Percentiles rank a stretch among this genome's conserved stretches.
Evolutionary conservation across 2,329 filamentous ascomycete genomes (phyloP).

Genomic region (Neopestalotiopsis rosae): DNA sequence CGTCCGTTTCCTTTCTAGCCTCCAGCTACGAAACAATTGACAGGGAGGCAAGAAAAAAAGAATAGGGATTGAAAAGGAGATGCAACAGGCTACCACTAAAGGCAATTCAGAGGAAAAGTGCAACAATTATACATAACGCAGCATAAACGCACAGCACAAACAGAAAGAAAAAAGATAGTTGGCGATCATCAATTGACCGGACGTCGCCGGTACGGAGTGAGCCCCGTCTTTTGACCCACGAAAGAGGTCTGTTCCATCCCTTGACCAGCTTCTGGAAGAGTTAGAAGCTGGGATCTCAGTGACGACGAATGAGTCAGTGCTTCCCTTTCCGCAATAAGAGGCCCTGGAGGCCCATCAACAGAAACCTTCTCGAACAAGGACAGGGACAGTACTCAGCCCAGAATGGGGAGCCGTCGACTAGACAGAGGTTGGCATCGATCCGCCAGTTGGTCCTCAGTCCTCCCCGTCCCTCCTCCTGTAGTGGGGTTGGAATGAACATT

Average conservation of each 20-base stretch:
- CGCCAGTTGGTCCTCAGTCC: not conserved
- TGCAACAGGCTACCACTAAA: not conserved
- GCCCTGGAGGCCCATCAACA: not conserved
- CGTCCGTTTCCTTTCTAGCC: conserved; percentile 10
- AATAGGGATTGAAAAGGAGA: not conserved
- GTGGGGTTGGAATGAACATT: not conserved
- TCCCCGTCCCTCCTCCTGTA: not conserved
- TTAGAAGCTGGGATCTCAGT: not conserved
- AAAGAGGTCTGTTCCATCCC: not conserved
- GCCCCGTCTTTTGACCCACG: not conserved
- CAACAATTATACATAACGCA: not conserved
- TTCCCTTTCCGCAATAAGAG: not conserved
- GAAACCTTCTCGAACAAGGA: not conserved
- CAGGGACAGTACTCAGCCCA: not conserved
- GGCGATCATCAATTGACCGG: not conserved
- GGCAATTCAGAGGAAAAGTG: not conserved
- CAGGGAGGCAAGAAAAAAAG: conserved; percentile 1
- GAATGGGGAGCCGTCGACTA: not conserved
- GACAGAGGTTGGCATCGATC: conserved; percentile 1
- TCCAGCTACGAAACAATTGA: not conserved
- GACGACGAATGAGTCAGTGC: not conserved
- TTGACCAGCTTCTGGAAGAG: too few species aligned
- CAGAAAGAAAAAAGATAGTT: too few species aligned
- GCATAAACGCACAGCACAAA: not conserved
- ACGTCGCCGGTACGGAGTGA: not conserved